These are phyloP conservation scores for Metarhizium album DNA, from an alignment of 2,329 filamentous ascomycete species.

Conservation along the genomic window DNA sequence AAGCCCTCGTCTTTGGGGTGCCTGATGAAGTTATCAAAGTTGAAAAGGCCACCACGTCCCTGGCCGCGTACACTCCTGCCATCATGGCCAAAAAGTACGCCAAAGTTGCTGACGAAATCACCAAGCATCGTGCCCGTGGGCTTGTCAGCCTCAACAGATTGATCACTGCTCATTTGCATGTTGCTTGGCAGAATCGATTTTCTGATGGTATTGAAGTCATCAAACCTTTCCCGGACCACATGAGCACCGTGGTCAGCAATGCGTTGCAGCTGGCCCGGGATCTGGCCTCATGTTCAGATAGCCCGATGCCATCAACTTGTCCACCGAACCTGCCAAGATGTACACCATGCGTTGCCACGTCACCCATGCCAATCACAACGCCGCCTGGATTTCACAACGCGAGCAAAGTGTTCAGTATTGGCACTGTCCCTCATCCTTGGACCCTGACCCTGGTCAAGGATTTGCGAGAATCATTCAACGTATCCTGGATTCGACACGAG, in stretches of 20 bases:
- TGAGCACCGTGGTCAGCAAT: slow-evolving; percentile 58
- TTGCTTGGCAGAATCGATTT: slow-evolving; percentile 73
- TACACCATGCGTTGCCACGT: slow-evolving; percentile 54
- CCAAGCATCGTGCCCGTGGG: slow-evolving; percentile 45
- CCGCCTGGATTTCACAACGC: slow-evolving; percentile 60
- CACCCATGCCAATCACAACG: slow-evolving; percentile 56
- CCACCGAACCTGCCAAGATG: slow-evolving; percentile 73
- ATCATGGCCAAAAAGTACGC: slow-evolving; percentile 56
- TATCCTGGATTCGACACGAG: slow-evolving; percentile 54
- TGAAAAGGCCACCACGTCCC: slow-evolving; percentile 51
- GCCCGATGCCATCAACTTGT: slow-evolving; percentile 65
- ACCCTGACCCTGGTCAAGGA: slow-evolving; percentile 62
- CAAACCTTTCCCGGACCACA: slow-evolving; percentile 68
- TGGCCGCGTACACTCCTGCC: slow-evolving; percentile 67
- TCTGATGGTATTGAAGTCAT: slow-evolving; percentile 67
- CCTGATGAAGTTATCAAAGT: slow-evolving; percentile 49
- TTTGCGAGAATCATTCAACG: slow-evolving; percentile 48
- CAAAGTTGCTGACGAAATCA: slow-evolving; percentile 52
- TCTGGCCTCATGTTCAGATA: slow-evolving; percentile 63
- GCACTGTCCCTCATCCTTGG: slow-evolving; percentile 83
- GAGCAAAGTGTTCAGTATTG: slow-evolving; percentile 67
- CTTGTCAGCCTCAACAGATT: slow-evolving; percentile 58
- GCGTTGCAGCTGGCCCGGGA: slow-evolving; percentile 63
- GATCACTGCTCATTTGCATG: slow-evolving; percentile 77
- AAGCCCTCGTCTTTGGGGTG: slow-evolving; percentile 52